Evolutionary conservation across 2,329 filamentous ascomycete genomes (phyloP).

Genomic region (Fusarium nodosum): DNA sequence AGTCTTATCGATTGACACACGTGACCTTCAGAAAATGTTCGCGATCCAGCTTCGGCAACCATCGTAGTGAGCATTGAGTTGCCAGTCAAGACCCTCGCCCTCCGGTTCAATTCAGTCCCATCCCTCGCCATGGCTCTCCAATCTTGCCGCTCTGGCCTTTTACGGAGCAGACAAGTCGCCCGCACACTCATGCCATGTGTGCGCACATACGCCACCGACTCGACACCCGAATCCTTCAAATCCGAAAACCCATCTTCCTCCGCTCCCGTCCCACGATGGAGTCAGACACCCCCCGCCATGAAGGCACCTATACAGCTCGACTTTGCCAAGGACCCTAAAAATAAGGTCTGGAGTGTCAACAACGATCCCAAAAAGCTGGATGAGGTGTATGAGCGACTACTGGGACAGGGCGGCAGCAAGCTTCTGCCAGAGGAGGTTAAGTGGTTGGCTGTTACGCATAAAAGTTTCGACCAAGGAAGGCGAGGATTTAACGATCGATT

Average conservation of each 20-base stretch:
- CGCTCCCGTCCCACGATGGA: conserved; percentile 71
- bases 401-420: conserved; percentile 79
- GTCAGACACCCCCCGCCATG: conserved; percentile 76
- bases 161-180: conserved; percentile 45
- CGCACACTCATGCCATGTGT: conserved; percentile 45
- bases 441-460: conserved; percentile 97
- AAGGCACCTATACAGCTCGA: conserved; percentile 77
- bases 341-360: conserved; percentile 77
- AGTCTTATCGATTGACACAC: conserved; percentile 38
- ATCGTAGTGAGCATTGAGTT: conserved; percentile 8
- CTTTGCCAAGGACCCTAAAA: conserved; percentile 66
- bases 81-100: conserved; percentile 16
- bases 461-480: conserved; percentile 96
- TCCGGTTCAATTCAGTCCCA: conserved; percentile 23
- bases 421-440: conserved; percentile 91
- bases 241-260: conserved; percentile 23
- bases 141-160: conserved; percentile 52
- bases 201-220: conserved; percentile 52
- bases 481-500: conserved; percentile 95
- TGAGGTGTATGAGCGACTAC: conserved; percentile 79
- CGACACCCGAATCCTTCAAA: conserved; percentile 50
- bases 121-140: conserved; percentile 52
- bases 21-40: conserved; percentile 55
- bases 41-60: conserved; percentile 41
- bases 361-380: conserved; percentile 80